phyloP scores from a whole-genome alignment of 2,329 filamentous ascomycete genomes.

The Colletotrichum sp. region DNA sequence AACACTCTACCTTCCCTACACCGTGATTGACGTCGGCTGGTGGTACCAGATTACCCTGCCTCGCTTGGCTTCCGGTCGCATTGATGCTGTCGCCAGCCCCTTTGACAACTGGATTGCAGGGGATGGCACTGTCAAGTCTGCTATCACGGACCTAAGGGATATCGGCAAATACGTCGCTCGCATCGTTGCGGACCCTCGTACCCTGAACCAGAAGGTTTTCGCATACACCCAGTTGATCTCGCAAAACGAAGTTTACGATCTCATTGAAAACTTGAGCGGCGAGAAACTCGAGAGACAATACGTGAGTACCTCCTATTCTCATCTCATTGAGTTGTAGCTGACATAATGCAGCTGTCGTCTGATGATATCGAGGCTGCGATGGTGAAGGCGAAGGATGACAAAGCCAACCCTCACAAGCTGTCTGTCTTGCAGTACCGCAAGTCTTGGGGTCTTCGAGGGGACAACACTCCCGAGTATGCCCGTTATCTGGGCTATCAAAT shows the following conservation, averaged over 20 bases:
- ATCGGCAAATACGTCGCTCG: conserved; percentile 56
- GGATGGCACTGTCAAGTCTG: conserved; percentile 47
- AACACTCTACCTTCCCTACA: conserved; percentile 54
- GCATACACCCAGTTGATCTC: conserved; percentile 50
- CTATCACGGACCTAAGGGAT: conserved; percentile 55
- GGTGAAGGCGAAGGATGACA: not conserved
- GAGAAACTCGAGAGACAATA: conserved; percentile 44
- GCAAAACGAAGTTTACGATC: conserved; percentile 49
- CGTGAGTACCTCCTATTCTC: not conserved
- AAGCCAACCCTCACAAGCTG: not conserved
- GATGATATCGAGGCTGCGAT: conserved; percentile 5
- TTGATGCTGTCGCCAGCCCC: conserved; percentile 11
- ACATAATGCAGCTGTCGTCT: not conserved
- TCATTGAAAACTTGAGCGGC: conserved; percentile 52
- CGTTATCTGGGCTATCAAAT: conserved; percentile 59
- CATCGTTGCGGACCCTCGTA: conserved; percentile 57
- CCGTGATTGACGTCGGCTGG: conserved; percentile 62
- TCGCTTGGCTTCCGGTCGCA: conserved; percentile 26
- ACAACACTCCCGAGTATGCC: conserved; percentile 59
- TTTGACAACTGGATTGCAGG: conserved; percentile 42
- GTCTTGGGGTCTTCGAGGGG: conserved; percentile 52
- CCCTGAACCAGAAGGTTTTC: conserved; percentile 58
- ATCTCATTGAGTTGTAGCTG: not conserved
- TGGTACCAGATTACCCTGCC: conserved; percentile 56
- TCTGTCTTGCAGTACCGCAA: conserved; percentile 43